Conservation (phyloP, 805 yeast species). For the Brettanomyces nanus region DNA sequence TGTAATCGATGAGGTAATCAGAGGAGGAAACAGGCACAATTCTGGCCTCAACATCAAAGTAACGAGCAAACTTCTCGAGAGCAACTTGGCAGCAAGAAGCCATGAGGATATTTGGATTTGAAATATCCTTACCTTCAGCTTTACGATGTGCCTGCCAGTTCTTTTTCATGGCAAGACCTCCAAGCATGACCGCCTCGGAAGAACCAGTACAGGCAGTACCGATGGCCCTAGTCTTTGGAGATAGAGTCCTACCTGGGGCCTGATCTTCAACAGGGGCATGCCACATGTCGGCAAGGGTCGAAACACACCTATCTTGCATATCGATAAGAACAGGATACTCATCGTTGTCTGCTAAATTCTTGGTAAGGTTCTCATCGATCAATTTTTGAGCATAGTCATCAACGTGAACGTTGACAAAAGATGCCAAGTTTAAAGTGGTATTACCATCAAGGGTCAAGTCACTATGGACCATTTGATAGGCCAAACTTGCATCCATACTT, state of each 20-base stretch:
- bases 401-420: slow-evolving; percentile 75
- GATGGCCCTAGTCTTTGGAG: slow-evolving; percentile 34
- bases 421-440: slow-evolving; percentile 78
- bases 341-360: slow-evolving; percentile 87
- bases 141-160: slow-evolving; percentile 68
- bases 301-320: slow-evolving; percentile 72
- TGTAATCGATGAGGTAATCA: slow-evolving; percentile 57
- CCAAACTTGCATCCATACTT: slow-evolving; percentile 44
- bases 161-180: slow-evolving; percentile 88
- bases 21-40: slow-evolving; percentile 57
- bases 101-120: slow-evolving; percentile 80
- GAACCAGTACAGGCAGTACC: slow-evolving; percentile 95
- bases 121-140: slow-evolving; percentile 49
- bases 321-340: slow-evolving; percentile 85
- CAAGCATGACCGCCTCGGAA: slow-evolving; percentile 88
- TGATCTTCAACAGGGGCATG: slow-evolving; percentile 42
- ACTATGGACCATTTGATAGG: slow-evolving; percentile 58
- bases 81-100: slow-evolving; percentile 93
- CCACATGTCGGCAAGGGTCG: slow-evolving; percentile 77
- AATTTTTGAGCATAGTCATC: slow-evolving; percentile 47
- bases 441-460: slow-evolving; percentile 78
- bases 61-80: slow-evolving; percentile 86
- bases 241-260: slow-evolving; percentile 1
- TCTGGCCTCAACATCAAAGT: slow-evolving; percentile 85
- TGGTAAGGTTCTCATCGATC: slow-evolving; percentile 63